These are phyloP conservation scores for Cyamopsis tetragonoloba DNA, from an alignment of 306 rosid genomes.

Conservation along the genomic window DNA sequence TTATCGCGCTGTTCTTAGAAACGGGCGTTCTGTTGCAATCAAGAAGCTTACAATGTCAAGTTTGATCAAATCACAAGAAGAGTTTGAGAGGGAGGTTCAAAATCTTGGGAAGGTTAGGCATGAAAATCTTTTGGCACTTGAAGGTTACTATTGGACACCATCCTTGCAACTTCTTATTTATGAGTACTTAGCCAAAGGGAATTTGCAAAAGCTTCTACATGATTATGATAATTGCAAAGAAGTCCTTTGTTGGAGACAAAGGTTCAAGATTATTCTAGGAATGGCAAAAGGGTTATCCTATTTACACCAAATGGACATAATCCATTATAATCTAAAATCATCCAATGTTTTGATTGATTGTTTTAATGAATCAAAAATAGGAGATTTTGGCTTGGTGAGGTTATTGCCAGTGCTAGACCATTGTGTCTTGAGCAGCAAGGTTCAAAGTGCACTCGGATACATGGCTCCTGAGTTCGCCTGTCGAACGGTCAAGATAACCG, in stretches of 20 bases:
- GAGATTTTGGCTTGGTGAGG: constrained; percentile 81
- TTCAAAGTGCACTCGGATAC: constrained; percentile 92
- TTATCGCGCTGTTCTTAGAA: constrained; percentile 58
- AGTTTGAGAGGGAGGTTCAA: constrained; percentile 72
- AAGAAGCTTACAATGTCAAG: constrained; percentile 74
- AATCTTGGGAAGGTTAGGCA: constrained; percentile 68
- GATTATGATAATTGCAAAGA: constrained; percentile 36
- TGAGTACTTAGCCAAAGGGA: constrained; percentile 67
- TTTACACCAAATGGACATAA: constrained; percentile 65
- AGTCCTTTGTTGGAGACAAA: constrained; percentile 71
- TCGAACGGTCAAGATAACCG: constrained; percentile 79
- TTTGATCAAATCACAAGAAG: constrained; percentile 67
- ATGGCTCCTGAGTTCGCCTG: constrained; percentile 97
- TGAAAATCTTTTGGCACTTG: constrained; percentile 74
- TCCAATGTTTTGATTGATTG: constrained; percentile 67
- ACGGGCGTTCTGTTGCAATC: constrained; percentile 74
- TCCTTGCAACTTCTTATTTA: constrained; percentile 80
- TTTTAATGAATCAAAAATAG: constrained; percentile 63
- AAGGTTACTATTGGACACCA: constrained; percentile 87
- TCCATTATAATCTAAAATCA: constrained; percentile 86
- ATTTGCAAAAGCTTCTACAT: constrained; percentile 74
- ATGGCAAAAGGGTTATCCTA: constrained; percentile 88
- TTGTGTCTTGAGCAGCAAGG: constrained; percentile 84
- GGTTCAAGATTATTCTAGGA: constrained; percentile 81
- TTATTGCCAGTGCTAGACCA: constrained; percentile 76